phyloP scores from a whole-genome alignment of 257 asterid genomes.

The Nicotiana tomentosiformis region DNA sequence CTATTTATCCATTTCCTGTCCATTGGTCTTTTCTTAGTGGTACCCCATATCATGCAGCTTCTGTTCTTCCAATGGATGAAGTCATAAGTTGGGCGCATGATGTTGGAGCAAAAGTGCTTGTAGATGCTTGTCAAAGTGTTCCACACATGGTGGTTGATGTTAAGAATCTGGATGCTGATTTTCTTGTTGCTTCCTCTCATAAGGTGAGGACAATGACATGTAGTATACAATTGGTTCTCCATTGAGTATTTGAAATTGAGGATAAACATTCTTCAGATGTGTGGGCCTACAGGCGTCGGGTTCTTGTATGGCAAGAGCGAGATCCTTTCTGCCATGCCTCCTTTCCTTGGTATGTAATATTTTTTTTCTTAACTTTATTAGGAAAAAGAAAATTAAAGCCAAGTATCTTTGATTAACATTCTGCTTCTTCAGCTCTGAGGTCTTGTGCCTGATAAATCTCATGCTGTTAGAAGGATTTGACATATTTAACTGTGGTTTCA shows the following conservation, averaged over 20 bases:
- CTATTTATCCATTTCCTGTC: neutral
- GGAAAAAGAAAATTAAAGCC: neutral
- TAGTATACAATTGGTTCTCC: conserved; percentile 21
- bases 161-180: conserved; percentile 68
- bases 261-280: conserved; percentile 94
- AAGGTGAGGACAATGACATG: conserved; percentile 54
- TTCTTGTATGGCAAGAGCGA: conserved; percentile 84
- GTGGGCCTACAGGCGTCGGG: conserved; percentile 99
- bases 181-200: conserved; percentile 96
- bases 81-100: conserved; percentile 82
- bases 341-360: conserved; percentile 68
- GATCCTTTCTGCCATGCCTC: conserved; percentile 81
- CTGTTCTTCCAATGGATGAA: conserved; percentile 77
- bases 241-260: conserved; percentile 38
- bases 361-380: neutral
- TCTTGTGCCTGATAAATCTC: neutral
- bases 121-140: conserved; percentile 99
- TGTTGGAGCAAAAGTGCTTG: conserved; percentile 87
- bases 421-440: neutral
- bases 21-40: conserved; percentile 1
- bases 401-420: conserved; percentile 6
- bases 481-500: neutral
- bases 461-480: neutral
- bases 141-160: conserved; percentile 96
- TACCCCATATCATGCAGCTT: conserved; percentile 45